Conservation (phyloP, 1,284 basidiomycete genomes). For the Puccinia triticina region DNA sequence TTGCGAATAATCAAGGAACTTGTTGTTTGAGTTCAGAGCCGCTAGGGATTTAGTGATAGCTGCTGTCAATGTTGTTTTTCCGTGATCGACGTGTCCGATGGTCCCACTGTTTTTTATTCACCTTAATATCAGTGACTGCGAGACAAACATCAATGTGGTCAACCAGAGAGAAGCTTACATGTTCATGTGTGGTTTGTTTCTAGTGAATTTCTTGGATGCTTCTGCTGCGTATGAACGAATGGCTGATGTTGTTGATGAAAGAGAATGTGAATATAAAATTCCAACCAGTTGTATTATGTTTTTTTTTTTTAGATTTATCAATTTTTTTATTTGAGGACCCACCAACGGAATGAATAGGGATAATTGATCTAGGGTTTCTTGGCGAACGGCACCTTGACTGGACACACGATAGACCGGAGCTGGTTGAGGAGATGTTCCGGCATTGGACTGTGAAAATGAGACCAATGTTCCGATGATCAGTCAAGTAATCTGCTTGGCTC, state of each 20-base stretch:
- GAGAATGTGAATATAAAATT: not conserved
- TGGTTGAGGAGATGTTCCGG: not conserved
- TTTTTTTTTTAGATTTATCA: not conserved
- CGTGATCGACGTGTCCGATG: constrained; percentile 60
- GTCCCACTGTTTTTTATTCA: constrained; percentile 27
- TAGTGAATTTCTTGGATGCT: constrained; percentile 44
- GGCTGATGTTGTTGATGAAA: constrained; percentile 5
- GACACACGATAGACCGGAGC: not conserved
- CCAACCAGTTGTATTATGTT: not conserved
- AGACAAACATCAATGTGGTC: not conserved
- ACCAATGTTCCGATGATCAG: not conserved
- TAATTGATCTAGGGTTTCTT: constrained; percentile 2
- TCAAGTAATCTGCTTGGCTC: not conserved
- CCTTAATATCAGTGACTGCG: not conserved
- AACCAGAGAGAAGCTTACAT: constrained; percentile 21
- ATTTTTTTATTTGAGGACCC: not conserved
- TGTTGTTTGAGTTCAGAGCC: constrained; percentile 74
- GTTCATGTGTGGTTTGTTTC: constrained; percentile 48
- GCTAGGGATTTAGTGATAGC: constrained; percentile 97
- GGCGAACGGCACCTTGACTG: not conserved
- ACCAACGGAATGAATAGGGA: constrained; percentile 19
- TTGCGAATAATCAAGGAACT: constrained; percentile 94
- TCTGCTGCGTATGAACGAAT: constrained; percentile 44
- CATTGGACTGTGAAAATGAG: not conserved
- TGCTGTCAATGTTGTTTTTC: constrained; percentile 89